Conservation (phyloP, 2,329 filamentous ascomycete genomes). For the Trichoderma hamatum region DNA sequence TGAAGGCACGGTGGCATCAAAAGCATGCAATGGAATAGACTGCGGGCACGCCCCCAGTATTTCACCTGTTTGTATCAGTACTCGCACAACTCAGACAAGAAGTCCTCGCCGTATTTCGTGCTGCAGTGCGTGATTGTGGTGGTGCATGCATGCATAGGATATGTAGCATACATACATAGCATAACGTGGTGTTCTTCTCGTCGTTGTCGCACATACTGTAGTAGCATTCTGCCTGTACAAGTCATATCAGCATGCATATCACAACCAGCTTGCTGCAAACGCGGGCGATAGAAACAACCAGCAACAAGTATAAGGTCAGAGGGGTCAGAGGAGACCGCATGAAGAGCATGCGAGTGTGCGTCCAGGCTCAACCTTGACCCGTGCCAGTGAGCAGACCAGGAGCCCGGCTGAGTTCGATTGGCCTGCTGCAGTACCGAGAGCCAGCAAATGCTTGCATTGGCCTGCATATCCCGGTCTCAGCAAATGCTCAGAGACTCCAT, state of each 20-base stretch:
- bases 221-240: background rate
- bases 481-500: background rate
- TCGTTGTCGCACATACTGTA: background rate
- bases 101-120: background rate
- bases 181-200: background rate
- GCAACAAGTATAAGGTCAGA: too few species aligned
- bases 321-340: background rate
- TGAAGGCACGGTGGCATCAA: background rate
- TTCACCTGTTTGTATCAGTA: background rate
- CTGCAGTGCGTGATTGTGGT: background rate
- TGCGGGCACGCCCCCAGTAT: background rate
- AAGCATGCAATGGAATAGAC: background rate
- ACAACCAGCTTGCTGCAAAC: background rate
- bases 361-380: background rate
- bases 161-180: background rate
- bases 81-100: background rate
- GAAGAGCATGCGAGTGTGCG: background rate
- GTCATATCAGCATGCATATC: background rate
- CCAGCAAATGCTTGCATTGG: constrained; percentile 11
- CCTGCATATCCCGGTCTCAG: constrained; percentile 21
- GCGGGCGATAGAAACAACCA: background rate
- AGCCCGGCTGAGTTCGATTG: background rate
- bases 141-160: background rate
- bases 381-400: constrained; percentile 3
- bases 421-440: constrained; percentile 6